phyloP scores from a whole-genome alignment of 2,329 filamentous ascomycete species.

The Raffaelea arxii region DNA sequence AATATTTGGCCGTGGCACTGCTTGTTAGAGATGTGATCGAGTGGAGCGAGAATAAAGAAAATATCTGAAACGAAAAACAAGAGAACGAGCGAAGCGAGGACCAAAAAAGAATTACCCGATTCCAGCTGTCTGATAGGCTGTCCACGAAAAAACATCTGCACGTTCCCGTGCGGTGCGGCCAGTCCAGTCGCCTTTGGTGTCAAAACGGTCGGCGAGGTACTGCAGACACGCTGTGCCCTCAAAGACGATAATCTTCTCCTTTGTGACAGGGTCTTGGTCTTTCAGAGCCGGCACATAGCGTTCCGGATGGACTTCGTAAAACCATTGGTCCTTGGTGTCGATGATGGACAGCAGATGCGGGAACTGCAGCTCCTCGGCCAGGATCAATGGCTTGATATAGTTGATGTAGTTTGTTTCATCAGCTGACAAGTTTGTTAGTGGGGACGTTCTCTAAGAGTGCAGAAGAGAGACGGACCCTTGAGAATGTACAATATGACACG shows the following conservation, averaged over 20 bases:
- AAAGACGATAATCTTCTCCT: conserved; percentile 21
- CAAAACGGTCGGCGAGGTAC: conserved; percentile 23
- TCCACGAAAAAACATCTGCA: conserved; percentile 21
- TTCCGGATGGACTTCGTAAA: conserved; percentile 23
- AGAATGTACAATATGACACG: neutral
- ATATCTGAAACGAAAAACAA: neutral
- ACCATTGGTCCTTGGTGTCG: conserved; percentile 23
- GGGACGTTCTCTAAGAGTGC: neutral
- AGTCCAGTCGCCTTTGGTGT: conserved; percentile 23
- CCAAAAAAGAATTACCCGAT: conserved; percentile 17
- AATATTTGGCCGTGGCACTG: conserved; percentile 22
- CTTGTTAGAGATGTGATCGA: neutral
- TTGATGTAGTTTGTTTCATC: conserved; percentile 26
- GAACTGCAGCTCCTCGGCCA: conserved; percentile 23
- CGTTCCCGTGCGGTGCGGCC: conserved; percentile 20
- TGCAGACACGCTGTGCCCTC: conserved; percentile 27
- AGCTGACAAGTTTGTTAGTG: conserved; percentile 13
- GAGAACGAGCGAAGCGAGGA: neutral
- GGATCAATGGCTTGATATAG: conserved; percentile 28
- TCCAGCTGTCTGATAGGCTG: conserved; percentile 25
- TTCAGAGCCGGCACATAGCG: conserved; percentile 23
- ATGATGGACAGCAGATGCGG: conserved; percentile 23
- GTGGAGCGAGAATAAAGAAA: neutral
- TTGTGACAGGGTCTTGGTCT: conserved; percentile 19
- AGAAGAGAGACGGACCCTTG: neutral